phyloP scores from a whole-genome alignment of 148 eudicot species.

The Amaranthus hypochondriacus region DNA sequence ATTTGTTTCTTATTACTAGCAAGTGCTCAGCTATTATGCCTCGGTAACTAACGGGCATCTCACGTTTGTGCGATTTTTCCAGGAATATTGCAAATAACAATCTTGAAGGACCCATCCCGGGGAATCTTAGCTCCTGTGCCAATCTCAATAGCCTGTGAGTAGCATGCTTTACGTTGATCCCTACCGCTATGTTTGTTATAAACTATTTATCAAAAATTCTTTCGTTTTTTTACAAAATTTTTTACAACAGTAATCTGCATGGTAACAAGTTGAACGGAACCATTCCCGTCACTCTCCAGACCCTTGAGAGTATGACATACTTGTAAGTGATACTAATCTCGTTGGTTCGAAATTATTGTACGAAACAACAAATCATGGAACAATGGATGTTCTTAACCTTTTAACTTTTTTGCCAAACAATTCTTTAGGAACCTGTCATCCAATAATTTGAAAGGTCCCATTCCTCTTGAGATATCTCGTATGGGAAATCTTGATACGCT shows the following conservation, averaged over 20 bases:
- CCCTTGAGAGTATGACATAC: conserved; percentile 93
- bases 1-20: not conserved
- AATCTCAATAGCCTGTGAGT: conserved; percentile 96
- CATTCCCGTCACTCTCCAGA: conserved; percentile 70
- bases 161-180: not conserved
- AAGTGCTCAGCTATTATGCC: not conserved
- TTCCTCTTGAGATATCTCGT: conserved; percentile 88
- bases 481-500: conserved; percentile 94
- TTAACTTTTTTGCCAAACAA: not conserved
- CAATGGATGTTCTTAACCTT: not conserved
- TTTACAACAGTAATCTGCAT: conserved; percentile 51
- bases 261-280: conserved; percentile 87
- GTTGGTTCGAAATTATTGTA: not conserved
- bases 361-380: too few species aligned
- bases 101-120: conserved; percentile 84
- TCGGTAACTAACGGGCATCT: not conserved
- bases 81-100: conserved; percentile 89
- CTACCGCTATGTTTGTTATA: not conserved
- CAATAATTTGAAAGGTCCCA: conserved; percentile 68
- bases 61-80: conserved; percentile 1
- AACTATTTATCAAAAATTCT: not conserved
- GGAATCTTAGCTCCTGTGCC: conserved; percentile 81
- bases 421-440: conserved; percentile 75
- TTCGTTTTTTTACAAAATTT: not conserved
- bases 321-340: conserved; percentile 44